Percentiles rank a stretch among this genome's conserved stretches.
phyloP scores from a whole-genome alignment of 805 yeast genomes.

The Millerozyma acaciae region DNA sequence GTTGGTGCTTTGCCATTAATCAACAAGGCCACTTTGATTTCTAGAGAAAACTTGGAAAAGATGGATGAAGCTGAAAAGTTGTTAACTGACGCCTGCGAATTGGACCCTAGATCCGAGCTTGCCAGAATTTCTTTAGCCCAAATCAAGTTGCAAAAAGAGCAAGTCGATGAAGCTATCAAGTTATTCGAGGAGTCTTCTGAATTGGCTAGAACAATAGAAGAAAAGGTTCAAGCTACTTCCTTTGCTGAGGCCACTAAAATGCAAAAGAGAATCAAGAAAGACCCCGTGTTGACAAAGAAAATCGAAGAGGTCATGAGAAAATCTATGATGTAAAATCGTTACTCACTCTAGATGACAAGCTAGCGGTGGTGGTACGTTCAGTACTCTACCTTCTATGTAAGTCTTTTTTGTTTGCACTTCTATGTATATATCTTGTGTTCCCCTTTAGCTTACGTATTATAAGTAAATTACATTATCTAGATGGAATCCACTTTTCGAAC shows the following conservation, averaged over 20 bases:
- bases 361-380: no score
- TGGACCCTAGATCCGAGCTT: constrained; percentile 86
- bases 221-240: constrained; percentile 85
- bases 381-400: no score
- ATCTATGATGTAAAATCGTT: constrained; percentile 6
- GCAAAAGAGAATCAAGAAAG: constrained; percentile 73
- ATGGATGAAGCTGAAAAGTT: constrained; percentile 56
- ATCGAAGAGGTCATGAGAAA: constrained; percentile 55
- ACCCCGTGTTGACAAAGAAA: constrained; percentile 60
- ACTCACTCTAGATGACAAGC: no score
- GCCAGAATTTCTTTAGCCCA: constrained; percentile 93
- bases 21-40: constrained; percentile 77
- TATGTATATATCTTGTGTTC: no score
- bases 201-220: constrained; percentile 79
- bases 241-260: constrained; percentile 90
- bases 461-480: no score
- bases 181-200: constrained; percentile 80
- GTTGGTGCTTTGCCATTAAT: constrained; percentile 88
- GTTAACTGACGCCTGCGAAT: constrained; percentile 69
- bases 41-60: constrained; percentile 48
- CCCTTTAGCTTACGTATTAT: no score
- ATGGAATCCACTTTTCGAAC: no score
- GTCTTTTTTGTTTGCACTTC: no score
- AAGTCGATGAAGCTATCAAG: constrained; percentile 74
- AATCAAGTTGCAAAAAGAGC: constrained; percentile 76